Base-by-base conservation (phyloP, 352 stramenopile species). In the Pythium aphanidermatum region DNA sequence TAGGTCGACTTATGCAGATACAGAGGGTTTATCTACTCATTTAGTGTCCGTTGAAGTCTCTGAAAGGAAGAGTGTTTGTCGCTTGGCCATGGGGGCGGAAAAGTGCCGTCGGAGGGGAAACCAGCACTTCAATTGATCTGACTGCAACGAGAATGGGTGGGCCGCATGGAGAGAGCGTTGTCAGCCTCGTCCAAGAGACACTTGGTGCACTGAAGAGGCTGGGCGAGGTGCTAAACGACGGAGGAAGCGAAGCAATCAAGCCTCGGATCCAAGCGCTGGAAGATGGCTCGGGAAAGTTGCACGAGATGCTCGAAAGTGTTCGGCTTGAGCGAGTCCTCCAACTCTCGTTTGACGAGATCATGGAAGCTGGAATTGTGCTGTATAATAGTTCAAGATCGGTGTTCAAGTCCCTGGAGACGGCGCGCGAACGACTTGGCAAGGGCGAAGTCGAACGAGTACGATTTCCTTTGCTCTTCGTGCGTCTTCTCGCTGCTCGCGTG, bases 351-450 rank as follows among this genome's bases (percentile, higher is more conserved):
- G 30, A 47, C 5, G 33, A 66, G 14, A 26, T 91, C 12, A 86
- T 87, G 70, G 68, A 83, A 25, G 52, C 51, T 19, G 79, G 79
- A 4, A 63, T 87, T 30, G 50, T 69, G n/a, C 45, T 91, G 3
- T 91, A 91, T 37, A 91, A 91, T 24, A 65, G 60, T 8, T 73
- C 79, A 10, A 50, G 79, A 25, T 51, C 39, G 42, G 52, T 66
- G 29, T 53, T 79, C 12, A 78, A 62, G 46, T 48, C 42, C 21
- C 50, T 81, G 13, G 71, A 57, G 41, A 48, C 45, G 28, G 59
- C 75, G 12, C 5, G 21, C 10, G 45, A 39, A n/a, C 23, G 32
- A 19, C 17, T 13, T 9, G 17, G 29, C 16, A 40, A 56, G n/a
- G 35, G 39, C 0, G n/a, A 5, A 16, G 9, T 24, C 1, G 24